Percentiles rank a stretch among this genome's conserved stretches.
These are phyloP conservation scores for Zygoascus sp. DNA, from an alignment of 1,139 yeast species.

Conservation along the genomic window DNA sequence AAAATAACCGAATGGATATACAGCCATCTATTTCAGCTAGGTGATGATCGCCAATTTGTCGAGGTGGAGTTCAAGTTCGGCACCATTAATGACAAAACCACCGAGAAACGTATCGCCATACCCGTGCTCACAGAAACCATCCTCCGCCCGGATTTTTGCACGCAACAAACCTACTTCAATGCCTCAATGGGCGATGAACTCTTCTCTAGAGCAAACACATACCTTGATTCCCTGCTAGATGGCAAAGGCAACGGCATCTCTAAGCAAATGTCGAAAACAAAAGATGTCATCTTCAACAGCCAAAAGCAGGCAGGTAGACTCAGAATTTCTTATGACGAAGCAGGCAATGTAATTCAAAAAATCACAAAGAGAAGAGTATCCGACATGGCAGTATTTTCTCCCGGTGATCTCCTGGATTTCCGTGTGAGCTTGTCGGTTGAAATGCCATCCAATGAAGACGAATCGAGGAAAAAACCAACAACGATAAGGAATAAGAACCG, in stretches of 20 bases:
- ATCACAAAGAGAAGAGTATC: constrained; percentile 70
- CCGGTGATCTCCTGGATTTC: constrained; percentile 72
- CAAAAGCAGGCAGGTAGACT: constrained; percentile 37
- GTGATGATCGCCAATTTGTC: constrained; percentile 54
- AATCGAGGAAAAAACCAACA: constrained; percentile 23
- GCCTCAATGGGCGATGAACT: constrained; percentile 69
- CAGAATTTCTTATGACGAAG: constrained; percentile 31
- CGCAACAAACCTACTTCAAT: constrained; percentile 56
- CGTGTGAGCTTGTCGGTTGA: constrained; percentile 73
- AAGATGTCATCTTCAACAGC: constrained; percentile 21
- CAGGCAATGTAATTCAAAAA: constrained; percentile 43
- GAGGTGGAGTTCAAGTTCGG: constrained; percentile 87
- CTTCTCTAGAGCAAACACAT: constrained; percentile 55
- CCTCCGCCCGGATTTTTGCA: constrained; percentile 49
- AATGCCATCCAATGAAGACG: constrained; percentile 43
- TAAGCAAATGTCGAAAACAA: constrained; percentile 16
- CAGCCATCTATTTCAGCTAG: constrained; percentile 66
- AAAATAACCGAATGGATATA: constrained; percentile 86
- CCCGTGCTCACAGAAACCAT: constrained; percentile 78
- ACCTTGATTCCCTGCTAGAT: constrained; percentile 45
- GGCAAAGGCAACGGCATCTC: constrained; percentile 8
- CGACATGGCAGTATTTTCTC: constrained; percentile 66
- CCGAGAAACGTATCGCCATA: constrained; percentile 59
- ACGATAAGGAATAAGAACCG: constrained; percentile 52
- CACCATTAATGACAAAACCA: constrained; percentile 59